phyloP scores from a whole-genome alignment of 345 rosid species.

The Toxicodendron radicans region DNA sequence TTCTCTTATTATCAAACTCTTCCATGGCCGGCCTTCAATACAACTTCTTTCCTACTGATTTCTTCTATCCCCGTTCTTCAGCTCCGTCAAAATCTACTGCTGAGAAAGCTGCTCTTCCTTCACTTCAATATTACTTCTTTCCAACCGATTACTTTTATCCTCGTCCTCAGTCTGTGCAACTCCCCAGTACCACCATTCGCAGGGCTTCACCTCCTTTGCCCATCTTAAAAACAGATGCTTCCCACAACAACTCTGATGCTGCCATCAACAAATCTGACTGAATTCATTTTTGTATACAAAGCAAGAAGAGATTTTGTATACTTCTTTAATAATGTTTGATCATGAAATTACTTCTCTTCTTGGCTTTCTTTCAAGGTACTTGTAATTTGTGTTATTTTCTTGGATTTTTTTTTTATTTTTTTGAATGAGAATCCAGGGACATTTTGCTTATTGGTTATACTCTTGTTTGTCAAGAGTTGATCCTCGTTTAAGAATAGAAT shows the following conservation, averaged over 20 bases:
- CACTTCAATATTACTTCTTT: constrained; percentile 38
- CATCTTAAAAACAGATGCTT: not conserved
- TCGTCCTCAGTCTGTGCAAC: not conserved
- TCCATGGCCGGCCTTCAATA: constrained; percentile 42
- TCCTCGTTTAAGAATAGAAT: not conserved
- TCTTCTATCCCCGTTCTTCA: constrained; percentile 31
- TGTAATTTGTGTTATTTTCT: not conserved
- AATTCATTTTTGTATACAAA: too few relatives aligned
- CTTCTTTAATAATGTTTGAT: not conserved
- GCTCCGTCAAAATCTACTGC: constrained; percentile 11
- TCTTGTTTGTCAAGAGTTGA: not conserved
- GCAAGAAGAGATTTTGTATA: not conserved
- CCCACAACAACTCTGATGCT: not conserved
- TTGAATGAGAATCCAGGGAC: not conserved
- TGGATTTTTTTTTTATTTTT: not conserved
- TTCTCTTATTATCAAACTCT: not conserved
- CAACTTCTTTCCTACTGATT: constrained; percentile 52
- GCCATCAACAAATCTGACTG: not conserved
- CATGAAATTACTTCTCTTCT: not conserved
- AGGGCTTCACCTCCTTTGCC: not conserved
- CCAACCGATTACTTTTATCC: constrained; percentile 48
- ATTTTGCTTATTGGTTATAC: not conserved
- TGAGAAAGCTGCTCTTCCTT: not conserved
- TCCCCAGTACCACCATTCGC: not conserved
- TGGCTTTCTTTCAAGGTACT: not conserved